phyloP scores from a whole-genome alignment of 2,329 filamentous ascomycete species.

The Coleophoma crateriformis region DNA sequence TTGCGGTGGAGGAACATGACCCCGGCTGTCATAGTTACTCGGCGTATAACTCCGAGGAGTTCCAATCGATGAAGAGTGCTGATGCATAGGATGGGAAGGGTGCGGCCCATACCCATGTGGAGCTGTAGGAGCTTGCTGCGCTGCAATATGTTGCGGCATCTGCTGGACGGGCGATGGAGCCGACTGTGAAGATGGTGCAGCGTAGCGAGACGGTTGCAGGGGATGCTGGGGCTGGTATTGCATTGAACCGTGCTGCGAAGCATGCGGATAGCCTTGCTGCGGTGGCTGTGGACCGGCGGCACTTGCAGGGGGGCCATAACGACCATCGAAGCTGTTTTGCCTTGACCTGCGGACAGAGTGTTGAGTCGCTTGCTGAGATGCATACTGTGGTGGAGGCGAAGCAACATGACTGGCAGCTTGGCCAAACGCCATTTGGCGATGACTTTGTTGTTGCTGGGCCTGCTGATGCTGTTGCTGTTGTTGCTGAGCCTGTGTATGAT shows the following conservation, averaged over 20 bases:
- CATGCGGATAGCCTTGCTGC: conserved; percentile 17
- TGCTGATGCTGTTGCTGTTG: conserved; percentile 9
- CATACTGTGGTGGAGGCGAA: conserved; percentile 19
- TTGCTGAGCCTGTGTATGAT: conserved; percentile 19
- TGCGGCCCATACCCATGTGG: conserved; percentile 41
- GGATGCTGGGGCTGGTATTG: conserved; percentile 12
- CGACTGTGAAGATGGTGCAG: conserved; percentile 28
- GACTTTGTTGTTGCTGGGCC: conserved; percentile 6
- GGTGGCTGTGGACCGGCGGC: conserved; percentile 13
- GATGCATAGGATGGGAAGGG: conserved; percentile 37
- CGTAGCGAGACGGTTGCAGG: conserved; percentile 24
- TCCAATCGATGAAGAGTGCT: conserved; percentile 36
- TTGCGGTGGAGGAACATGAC: conserved; percentile 34
- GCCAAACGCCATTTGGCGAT: conserved; percentile 23
- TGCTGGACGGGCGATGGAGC: conserved; percentile 18
- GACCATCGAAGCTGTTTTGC: conserved; percentile 24
- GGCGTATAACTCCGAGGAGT: conserved; percentile 23
- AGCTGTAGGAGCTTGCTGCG: conserved; percentile 30
- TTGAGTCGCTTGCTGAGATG: conserved; percentile 17
- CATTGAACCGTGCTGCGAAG: conserved; percentile 11
- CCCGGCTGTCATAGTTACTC: conserved; percentile 20
- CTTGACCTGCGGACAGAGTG: conserved; percentile 20
- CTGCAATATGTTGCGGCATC: conserved; percentile 39
- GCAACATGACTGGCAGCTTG: conserved; percentile 18
- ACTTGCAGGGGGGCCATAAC: conserved; percentile 11